Evolutionary conservation across 768 basidiomycete genomes (phyloP).

Genomic region (Mycena maculata): DNA sequence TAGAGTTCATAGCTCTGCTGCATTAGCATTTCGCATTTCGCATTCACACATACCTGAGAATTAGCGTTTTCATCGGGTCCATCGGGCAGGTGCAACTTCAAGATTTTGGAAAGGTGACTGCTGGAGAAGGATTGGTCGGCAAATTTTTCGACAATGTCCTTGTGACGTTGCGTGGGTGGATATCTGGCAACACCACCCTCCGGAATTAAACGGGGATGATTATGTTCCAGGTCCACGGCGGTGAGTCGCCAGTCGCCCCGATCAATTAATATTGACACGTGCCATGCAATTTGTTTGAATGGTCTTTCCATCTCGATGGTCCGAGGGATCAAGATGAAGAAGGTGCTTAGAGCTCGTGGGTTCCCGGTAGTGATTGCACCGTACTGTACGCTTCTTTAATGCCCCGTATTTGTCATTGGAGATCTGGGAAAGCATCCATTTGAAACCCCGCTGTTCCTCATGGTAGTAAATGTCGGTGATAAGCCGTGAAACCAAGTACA

Average conservation of each 20-base stretch:
- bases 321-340: neutral
- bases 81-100: neutral
- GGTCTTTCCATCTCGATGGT: neutral
- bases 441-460: neutral
- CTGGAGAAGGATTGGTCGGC: neutral
- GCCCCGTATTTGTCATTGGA: neutral
- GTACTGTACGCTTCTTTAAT: neutral
- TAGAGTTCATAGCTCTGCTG: too few relatives aligned
- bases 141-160: neutral
- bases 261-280: neutral
- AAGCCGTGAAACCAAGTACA: too few relatives aligned
- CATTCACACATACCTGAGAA: too few relatives aligned
- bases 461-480: neutral
- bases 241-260: neutral
- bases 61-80: too few relatives aligned
- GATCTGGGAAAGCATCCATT: neutral
- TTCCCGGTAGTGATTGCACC: neutral
- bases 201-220: neutral
- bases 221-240: neutral
- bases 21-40: too few relatives aligned
- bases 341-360: neutral
- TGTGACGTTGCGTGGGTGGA: neutral
- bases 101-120: neutral
- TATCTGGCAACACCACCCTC: neutral
- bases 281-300: neutral